Conservation (phyloP, 2,329 filamentous ascomycete genomes). For the Huntiella abstrusa region DNA sequence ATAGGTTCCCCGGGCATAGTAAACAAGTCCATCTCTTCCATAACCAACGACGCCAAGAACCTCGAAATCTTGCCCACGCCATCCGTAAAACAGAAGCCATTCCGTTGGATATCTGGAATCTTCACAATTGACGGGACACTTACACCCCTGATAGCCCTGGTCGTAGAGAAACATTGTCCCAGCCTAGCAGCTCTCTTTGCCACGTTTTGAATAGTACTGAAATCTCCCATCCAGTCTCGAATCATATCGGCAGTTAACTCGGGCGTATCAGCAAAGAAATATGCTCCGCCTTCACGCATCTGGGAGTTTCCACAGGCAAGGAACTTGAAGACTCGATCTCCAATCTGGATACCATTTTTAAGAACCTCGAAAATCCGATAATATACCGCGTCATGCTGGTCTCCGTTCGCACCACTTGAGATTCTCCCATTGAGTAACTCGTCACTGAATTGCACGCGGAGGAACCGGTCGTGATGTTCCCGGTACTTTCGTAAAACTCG, state of each 20-base stretch:
- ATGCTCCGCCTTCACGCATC: slow-evolving; percentile 76
- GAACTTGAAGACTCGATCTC: slow-evolving; percentile 68
- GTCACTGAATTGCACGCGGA: slow-evolving; percentile 78
- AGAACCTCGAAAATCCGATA: slow-evolving; percentile 53
- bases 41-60: slow-evolving; percentile 55
- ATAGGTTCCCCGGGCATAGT: slow-evolving; percentile 16
- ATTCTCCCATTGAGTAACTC: slow-evolving; percentile 49
- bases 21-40: slow-evolving; percentile 43
- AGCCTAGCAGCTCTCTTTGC: slow-evolving; percentile 79
- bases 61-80: slow-evolving; percentile 84
- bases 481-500: slow-evolving; percentile 61
- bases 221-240: slow-evolving; percentile 70
- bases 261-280: slow-evolving; percentile 66
- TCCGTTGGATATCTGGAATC: slow-evolving; percentile 52
- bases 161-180: slow-evolving; percentile 93
- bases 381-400: slow-evolving; percentile 51
- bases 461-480: slow-evolving; percentile 54
- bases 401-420: slow-evolving; percentile 30
- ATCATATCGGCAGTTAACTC: slow-evolving; percentile 56
- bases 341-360: slow-evolving; percentile 62
- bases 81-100: slow-evolving; percentile 64
- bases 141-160: slow-evolving; percentile 49
- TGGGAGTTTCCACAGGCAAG: slow-evolving; percentile 92
- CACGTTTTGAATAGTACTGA: slow-evolving; percentile 61
- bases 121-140: slow-evolving; percentile 37